Percentiles rank a stretch among this genome's conserved stretches.
Evolutionary conservation across 306 rosid species (phyloP).

Genomic region (Ochetophila trinervis): DNA sequence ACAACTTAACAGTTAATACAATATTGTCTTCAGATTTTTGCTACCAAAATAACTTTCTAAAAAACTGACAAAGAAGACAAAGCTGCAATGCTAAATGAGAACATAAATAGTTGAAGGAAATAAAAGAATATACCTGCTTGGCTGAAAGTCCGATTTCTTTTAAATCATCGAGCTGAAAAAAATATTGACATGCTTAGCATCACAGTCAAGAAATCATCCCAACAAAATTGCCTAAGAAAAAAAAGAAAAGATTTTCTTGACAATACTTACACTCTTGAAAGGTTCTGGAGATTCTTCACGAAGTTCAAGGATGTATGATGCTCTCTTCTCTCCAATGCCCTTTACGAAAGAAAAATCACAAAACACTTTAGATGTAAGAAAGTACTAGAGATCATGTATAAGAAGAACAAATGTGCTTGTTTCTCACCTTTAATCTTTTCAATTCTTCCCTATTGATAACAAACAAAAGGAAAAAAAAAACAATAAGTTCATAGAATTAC

Average conservation of each 20-base stretch:
- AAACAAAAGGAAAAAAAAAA: not conserved
- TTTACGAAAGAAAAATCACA: conserved; percentile 8
- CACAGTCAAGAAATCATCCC: not conserved
- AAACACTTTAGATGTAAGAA: conserved; percentile 2
- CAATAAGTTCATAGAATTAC: not conserved
- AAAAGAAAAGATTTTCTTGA: not conserved
- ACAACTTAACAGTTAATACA: too few relatives aligned
- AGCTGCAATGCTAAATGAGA: not conserved
- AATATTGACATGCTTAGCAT: not conserved
- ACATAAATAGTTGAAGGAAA: not conserved
- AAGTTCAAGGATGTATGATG: conserved; percentile 57
- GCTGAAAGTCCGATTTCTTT: conserved; percentile 73
- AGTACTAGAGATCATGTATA: not conserved
- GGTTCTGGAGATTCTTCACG: conserved; percentile 77
- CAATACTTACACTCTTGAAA: conserved; percentile 66
- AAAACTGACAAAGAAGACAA: not conserved
- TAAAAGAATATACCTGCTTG: conserved; percentile 56
- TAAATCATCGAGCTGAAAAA: conserved; percentile 75
- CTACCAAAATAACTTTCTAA: not conserved
- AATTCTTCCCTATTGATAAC: conserved; percentile 58
- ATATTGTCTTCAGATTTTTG: too few relatives aligned
- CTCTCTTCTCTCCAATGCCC: conserved; percentile 98
- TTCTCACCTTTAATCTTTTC: conserved; percentile 58
- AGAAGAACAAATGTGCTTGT: not conserved
- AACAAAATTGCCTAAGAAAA: not conserved